Percentiles rank a stretch among this genome's conserved stretches.
These are phyloP conservation scores for Withania somnifera DNA, from an alignment of 305 asterid genomes.

Conservation along the genomic window DNA sequence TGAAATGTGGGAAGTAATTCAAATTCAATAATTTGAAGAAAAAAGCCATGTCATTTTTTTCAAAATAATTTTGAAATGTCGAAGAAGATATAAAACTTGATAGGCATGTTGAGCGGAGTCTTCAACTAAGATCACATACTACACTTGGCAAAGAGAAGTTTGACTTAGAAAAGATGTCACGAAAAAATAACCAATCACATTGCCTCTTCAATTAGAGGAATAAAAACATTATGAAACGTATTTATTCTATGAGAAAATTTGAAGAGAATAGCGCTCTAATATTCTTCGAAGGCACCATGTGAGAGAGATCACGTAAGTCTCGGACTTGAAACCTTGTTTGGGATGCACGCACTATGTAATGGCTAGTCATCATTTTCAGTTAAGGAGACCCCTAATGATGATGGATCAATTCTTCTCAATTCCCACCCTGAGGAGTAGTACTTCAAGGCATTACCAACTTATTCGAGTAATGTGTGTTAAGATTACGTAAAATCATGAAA, in stretches of 20 bases:
- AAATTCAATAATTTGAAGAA: neutral
- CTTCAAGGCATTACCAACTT: neutral
- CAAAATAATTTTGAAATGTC: neutral
- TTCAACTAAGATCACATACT: neutral
- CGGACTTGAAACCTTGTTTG: neutral
- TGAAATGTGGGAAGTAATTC: neutral
- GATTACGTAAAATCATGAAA: neutral
- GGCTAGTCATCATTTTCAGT: neutral
- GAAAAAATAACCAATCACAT: neutral
- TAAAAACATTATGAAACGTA: neutral
- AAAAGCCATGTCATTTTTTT: neutral
- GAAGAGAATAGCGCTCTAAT: neutral
- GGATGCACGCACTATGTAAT: neutral
- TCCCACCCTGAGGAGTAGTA: neutral
- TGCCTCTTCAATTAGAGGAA: neutral
- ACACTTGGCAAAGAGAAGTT: neutral
- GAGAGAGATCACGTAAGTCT: neutral
- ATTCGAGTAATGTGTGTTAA: neutral
- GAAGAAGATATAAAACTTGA: neutral
- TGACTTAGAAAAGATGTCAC: neutral
- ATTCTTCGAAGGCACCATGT: neutral
- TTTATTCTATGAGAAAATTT: neutral
- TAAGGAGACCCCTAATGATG: neutral
- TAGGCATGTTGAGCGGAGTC: neutral
- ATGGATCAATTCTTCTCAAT: neutral